Base-by-base conservation (phyloP, 2,329 filamentous ascomycete species). In the Apiospora malaysiana region DNA sequence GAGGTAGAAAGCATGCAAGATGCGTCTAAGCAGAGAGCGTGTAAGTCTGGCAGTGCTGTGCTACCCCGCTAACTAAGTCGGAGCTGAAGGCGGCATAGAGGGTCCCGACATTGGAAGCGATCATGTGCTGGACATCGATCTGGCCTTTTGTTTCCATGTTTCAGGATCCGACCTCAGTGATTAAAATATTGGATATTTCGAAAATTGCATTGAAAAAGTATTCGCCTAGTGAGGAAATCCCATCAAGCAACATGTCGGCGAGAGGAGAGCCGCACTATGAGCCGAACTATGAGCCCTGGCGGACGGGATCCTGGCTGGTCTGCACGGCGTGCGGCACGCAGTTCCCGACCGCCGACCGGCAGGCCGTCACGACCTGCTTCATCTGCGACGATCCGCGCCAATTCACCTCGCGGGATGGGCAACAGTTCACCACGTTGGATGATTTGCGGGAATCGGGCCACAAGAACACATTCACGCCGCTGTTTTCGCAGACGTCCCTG, bases 331-430 rank as follows among this genome's bases (percentile, higher is more conserved):
- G 92, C 78, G 92, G 91, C 27, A 93, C 91, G 0, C 92, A 94
- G 77, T 93, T 86, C 79, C 88, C 90, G 63, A 83, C 84, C 2
- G 78, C 85, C 0, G 84, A 89, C 72, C 81, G 82, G 51, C 73
- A 80, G 16, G 76, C 84, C 40, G 81, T 90, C 59, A 85, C 82
- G 69, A 86, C 83, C 5, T 94, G 92, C 81, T 86, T 87, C 71
- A 92, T 94, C 73, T 94, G 92, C 81, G 91, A 94, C 79, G 92
- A 93, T 78, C 85, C 91, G 0, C 87, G 92, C 5, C 92, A 94
- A 80, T 94, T 87, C 77, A 89, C 93, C 0, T 91, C 91, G 0
- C 83, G 85, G 0, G 79, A 81, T 0, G 91, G 91, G 1, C 92
- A 94, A 81, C 80, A 84, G 27, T 94, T 93, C 83, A 92, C 89